Conservation (phyloP, 129 eudicot species). For the Flaveria robusta region DNA sequence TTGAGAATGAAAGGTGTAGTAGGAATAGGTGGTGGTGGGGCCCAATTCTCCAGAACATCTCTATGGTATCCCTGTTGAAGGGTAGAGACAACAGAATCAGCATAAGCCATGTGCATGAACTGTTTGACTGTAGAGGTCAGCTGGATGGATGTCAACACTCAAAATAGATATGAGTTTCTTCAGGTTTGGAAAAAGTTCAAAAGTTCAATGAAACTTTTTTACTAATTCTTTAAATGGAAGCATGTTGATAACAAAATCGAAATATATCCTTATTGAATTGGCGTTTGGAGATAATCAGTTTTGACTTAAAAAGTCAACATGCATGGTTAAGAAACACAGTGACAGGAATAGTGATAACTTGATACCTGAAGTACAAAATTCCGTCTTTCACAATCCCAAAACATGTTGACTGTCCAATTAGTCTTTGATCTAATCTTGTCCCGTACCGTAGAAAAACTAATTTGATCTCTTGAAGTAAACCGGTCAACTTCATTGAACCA, state of each 20-base stretch:
- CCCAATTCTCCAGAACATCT: slow-evolving; percentile 69
- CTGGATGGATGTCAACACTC: neutral
- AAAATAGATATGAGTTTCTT: neutral
- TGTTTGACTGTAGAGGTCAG: slow-evolving; percentile 22
- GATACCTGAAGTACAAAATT: slow-evolving; percentile 83
- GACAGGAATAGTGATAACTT: slow-evolving; percentile 10
- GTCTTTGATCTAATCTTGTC: slow-evolving; percentile 72
- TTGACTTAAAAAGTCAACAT: slow-evolving; percentile 28
- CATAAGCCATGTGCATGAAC: neutral
- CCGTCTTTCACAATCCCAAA: slow-evolving; percentile 88
- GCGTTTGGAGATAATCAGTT: neutral
- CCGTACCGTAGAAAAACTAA: slow-evolving; percentile 85
- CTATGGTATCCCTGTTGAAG: slow-evolving; percentile 73
- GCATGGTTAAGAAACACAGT: neutral
- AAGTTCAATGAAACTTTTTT: neutral
- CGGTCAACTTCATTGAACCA: slow-evolving; percentile 98
- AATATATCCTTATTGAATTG: neutral
- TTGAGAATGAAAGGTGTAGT: slow-evolving; percentile 26
- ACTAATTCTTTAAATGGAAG: neutral
- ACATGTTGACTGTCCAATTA: slow-evolving; percentile 87
- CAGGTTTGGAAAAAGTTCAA: neutral
- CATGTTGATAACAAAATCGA: slow-evolving; percentile 4
- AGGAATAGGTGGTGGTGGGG: slow-evolving; percentile 56
- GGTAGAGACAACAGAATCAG: neutral
- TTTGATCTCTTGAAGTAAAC: slow-evolving; percentile 85